Percentiles rank a stretch among this genome's conserved stretches.
These are phyloP conservation scores for Rosa persica DNA, from an alignment of 306 rosid species.

Conservation along the genomic window DNA sequence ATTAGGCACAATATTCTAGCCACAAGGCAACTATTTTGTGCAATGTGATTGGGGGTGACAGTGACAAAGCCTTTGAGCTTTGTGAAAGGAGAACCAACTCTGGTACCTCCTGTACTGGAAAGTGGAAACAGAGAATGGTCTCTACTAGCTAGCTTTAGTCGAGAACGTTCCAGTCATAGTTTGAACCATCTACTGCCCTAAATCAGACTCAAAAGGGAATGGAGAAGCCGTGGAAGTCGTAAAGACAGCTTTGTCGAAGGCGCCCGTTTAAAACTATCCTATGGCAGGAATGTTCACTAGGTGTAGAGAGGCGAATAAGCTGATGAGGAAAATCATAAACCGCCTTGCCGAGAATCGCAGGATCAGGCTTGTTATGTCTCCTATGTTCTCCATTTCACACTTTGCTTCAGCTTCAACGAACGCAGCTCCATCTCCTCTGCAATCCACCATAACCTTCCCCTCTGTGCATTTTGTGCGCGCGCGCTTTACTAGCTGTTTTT, in stretches of 20 bases:
- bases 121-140: constrained; percentile 56
- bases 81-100: constrained; percentile 46
- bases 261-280: background rate
- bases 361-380: no score
- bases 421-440: background rate
- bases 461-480: background rate
- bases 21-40: background rate
- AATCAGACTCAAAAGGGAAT: constrained; percentile 46
- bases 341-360: background rate
- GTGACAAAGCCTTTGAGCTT: constrained; percentile 24
- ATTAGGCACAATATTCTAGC: background rate
- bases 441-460: background rate
- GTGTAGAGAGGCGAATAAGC: background rate
- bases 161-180: constrained; percentile 58
- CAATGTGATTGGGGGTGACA: constrained; percentile 27
- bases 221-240: constrained; percentile 49
- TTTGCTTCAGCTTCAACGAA: background rate
- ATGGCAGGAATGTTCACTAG: background rate
- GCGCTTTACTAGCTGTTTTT: background rate
- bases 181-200: constrained; percentile 60
- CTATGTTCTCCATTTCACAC: no score
- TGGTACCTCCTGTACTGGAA: constrained; percentile 41
- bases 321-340: background rate
- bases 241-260: constrained; percentile 51
- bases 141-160: constrained; percentile 45